phyloP scores from a whole-genome alignment of 208 protist species.

The Wallacemonas sp. region DNA sequence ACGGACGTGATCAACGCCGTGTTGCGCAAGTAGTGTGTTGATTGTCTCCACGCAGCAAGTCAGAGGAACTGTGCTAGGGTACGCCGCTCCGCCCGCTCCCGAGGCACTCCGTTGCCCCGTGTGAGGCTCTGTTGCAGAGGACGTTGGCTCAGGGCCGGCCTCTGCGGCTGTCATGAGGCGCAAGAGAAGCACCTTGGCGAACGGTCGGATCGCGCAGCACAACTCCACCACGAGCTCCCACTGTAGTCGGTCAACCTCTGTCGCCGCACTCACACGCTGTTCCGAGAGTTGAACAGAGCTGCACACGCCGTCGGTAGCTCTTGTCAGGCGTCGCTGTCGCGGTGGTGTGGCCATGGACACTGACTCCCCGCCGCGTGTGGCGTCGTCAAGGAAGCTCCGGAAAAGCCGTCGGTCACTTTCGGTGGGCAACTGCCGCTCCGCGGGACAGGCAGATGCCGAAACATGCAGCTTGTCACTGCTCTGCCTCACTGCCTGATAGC shows the following conservation, averaged over 20 bases:
- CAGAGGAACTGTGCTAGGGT: neutral
- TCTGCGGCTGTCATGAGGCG: constrained; percentile 36
- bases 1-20: constrained; percentile 22
- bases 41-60: constrained; percentile 48
- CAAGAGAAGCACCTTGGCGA: constrained; percentile 49
- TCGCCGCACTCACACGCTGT: neutral
- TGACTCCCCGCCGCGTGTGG: no score
- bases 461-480: neutral
- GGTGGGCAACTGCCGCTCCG: neutral
- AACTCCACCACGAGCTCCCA: constrained; percentile 33
- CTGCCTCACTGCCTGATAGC: neutral
- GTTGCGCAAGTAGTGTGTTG: constrained; percentile 55
- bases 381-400: neutral
- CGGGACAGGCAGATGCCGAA: no score
- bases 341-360: no score
- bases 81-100: neutral
- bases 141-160: constrained; percentile 14
- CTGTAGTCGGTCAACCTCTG: constrained; percentile 23
- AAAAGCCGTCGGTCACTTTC: neutral
- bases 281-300: neutral
- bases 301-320: no score
- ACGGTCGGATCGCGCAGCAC: constrained; percentile 42
- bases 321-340: neutral
- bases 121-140: constrained; percentile 2
- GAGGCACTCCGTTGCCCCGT: constrained; percentile 1